Conservation (phyloP, 768 basidiomycete species). For the Tylopilus sp. region DNA sequence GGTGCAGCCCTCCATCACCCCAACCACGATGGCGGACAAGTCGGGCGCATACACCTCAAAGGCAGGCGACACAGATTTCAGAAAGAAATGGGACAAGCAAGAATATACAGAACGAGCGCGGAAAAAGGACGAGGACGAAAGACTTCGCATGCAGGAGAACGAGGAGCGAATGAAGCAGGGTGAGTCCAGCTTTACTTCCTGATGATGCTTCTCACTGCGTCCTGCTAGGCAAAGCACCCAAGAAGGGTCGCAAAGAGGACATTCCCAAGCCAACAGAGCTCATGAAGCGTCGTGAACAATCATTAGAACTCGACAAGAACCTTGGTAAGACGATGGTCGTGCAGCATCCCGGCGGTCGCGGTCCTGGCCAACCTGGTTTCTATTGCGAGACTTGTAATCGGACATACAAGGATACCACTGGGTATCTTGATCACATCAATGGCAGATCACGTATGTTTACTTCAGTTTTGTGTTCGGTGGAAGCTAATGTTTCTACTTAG, state of each 20-base stretch:
- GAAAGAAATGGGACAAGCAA: conserved; percentile 95
- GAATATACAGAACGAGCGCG: conserved; percentile 83
- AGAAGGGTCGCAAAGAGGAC: conserved; percentile 62
- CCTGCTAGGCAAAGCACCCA: conserved; percentile 73
- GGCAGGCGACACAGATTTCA: conserved; percentile 65
- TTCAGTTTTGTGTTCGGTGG: neutral
- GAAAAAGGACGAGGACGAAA: conserved; percentile 75
- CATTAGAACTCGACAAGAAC: conserved; percentile 93
- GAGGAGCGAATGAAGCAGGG: conserved; percentile 85
- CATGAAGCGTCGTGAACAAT: conserved; percentile 82
- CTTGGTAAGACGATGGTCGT: conserved; percentile 94
- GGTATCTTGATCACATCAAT: conserved; percentile 95
- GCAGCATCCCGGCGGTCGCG: conserved; percentile 73
- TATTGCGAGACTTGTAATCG: conserved; percentile 89
- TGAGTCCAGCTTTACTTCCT: conserved; percentile 23
- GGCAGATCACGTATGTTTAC: conserved; percentile 77
- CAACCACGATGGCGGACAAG: conserved; percentile 27
- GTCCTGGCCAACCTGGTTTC: conserved; percentile 91
- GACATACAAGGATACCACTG: conserved; percentile 89
- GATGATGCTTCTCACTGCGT: neutral
- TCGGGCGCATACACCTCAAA: conserved; percentile 36
- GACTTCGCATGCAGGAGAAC: conserved; percentile 81
- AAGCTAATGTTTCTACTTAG: conserved; percentile 39
- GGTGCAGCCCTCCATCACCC: neutral
- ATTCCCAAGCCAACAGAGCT: conserved; percentile 91